Evolutionary conservation across 345 rosid species (phyloP).

Genomic region (Brassica carinata): DNA sequence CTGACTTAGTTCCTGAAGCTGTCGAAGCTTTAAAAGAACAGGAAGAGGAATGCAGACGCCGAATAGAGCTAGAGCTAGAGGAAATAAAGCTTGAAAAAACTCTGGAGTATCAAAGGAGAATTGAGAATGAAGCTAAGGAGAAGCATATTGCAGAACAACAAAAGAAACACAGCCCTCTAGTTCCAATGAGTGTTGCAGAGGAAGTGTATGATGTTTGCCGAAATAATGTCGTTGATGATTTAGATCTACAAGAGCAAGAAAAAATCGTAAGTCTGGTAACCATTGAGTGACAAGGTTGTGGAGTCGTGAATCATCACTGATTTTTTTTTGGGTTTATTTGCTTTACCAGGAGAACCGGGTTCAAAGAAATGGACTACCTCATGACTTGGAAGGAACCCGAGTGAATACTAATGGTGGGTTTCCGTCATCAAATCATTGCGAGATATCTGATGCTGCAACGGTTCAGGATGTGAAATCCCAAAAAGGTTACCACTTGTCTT

Average conservation of each 20-base stretch:
- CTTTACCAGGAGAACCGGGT: slow-evolving; percentile 48
- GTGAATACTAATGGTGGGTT: slow-evolving; percentile 38
- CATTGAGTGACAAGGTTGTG: slow-evolving; percentile 3
- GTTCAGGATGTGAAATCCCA: slow-evolving; percentile 41
- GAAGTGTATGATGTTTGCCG: slow-evolving; percentile 36
- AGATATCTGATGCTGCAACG: slow-evolving; percentile 32
- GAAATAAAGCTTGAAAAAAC: slow-evolving; percentile 88
- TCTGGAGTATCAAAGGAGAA: slow-evolving; percentile 79
- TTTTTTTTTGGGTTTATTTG: slow-evolving; percentile 20
- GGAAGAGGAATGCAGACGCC: slow-evolving; percentile 77
- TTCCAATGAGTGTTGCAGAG: slow-evolving; percentile 43
- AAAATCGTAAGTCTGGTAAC: slow-evolving; percentile 30
- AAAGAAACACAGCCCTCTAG: slow-evolving; percentile 50
- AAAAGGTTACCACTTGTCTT: slow-evolving; percentile 52
- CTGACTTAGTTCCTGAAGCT: slow-evolving; percentile 43
- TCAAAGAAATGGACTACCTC: slow-evolving; percentile 41
- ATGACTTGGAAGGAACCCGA: slow-evolving; percentile 40
- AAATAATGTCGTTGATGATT: slow-evolving; percentile 43
- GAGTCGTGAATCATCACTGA: slow-evolving; percentile 12
- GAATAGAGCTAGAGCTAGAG: slow-evolving; percentile 84
- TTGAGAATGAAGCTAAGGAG: slow-evolving; percentile 90
- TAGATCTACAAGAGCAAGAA: slow-evolving; percentile 28
- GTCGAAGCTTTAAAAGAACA: slow-evolving; percentile 57
- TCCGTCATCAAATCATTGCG: slow-evolving; percentile 32
- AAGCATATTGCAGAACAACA: slow-evolving; percentile 85